Evolutionary conservation across 2,329 filamentous ascomycete species (phyloP).

Genomic region (Pestalotiopsis sp.): DNA sequence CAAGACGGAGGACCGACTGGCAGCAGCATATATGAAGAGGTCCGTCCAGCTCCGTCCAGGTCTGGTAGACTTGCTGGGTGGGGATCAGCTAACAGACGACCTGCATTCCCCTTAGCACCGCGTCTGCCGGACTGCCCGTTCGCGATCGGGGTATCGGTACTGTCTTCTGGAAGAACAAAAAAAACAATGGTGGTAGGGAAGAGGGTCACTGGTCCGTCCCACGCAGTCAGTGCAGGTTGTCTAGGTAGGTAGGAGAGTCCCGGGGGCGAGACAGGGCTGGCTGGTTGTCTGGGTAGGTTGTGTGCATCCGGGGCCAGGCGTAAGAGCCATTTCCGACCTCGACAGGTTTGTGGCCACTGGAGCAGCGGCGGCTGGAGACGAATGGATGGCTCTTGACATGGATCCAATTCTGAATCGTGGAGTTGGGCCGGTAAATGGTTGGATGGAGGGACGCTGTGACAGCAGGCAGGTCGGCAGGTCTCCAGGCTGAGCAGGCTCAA

Average conservation of each 20-base stretch:
- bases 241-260: too few species aligned
- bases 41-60: neutral
- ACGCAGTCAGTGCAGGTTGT: too few species aligned
- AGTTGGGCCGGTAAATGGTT: neutral
- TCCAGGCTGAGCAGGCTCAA: too few species aligned
- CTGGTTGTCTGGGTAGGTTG: neutral
- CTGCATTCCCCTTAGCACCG: neutral
- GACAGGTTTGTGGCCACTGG: neutral
- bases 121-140: neutral
- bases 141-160: neutral
- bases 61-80: neutral
- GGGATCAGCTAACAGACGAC: neutral
- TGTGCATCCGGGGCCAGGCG: neutral
- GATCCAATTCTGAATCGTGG: neutral
- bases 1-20: neutral
- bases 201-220: too few species aligned
- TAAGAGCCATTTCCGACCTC: neutral
- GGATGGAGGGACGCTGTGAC: neutral
- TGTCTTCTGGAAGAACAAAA: neutral
- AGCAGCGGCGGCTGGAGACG: neutral
- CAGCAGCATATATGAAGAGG: neutral
- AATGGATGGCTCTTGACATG: neutral
- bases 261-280: too few species aligned
- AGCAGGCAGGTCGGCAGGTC: neutral
- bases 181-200: neutral